Conservation (phyloP, 768 basidiomycete genomes). For the Kwoniella mangroviensis region DNA sequence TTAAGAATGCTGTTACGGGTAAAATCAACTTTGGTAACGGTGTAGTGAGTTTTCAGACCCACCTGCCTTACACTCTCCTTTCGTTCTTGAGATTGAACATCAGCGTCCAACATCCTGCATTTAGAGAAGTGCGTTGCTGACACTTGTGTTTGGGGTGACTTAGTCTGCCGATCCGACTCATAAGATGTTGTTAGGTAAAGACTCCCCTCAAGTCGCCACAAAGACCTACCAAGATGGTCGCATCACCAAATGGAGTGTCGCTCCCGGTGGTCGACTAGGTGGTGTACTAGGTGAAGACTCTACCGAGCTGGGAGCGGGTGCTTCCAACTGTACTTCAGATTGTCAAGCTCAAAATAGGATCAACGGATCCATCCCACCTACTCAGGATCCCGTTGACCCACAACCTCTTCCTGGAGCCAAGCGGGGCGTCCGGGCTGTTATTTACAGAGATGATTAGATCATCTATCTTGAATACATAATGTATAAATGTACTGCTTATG, state of each 20-base stretch:
- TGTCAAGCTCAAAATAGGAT: constrained; percentile 20
- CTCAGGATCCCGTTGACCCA: constrained; percentile 9
- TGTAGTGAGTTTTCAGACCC: background rate
- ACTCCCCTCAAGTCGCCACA: constrained; percentile 16
- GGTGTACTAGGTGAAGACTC: constrained; percentile 19
- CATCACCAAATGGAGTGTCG: constrained; percentile 11
- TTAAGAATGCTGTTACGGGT: constrained; percentile 14
- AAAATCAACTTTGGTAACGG: constrained; percentile 24
- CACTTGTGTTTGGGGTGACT: background rate
- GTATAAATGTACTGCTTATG: no score
- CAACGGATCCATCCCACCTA: constrained; percentile 13
- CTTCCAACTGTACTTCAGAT: constrained; percentile 14
- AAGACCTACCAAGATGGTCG: constrained; percentile 24
- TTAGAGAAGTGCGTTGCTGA: no score
- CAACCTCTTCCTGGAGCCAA: background rate
- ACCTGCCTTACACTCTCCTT: no score
- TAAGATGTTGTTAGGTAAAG: constrained; percentile 20
- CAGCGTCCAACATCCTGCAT: no score
- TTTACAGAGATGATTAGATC: background rate
- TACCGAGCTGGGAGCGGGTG: constrained; percentile 17
- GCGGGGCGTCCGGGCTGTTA: no score
- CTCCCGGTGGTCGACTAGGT: constrained; percentile 15
- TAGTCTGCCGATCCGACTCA: constrained; percentile 14
- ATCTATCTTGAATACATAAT: no score
- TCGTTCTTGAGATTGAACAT: no score